Base-by-base conservation (phyloP, 108 stramenopile species). In the Cyclotella baltica region DNA sequence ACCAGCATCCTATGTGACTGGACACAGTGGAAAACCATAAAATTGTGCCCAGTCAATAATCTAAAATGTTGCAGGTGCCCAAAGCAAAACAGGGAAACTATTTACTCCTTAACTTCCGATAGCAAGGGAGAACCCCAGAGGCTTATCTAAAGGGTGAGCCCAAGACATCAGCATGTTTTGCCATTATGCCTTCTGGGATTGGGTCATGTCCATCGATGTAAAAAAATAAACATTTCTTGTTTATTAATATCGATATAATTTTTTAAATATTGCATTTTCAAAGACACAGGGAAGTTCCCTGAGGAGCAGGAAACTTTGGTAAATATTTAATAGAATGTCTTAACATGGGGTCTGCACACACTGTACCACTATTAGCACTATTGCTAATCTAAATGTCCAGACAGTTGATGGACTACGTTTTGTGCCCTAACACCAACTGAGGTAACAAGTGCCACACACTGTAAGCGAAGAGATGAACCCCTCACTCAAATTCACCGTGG, bases 101-200 rank as follows among this genome's bases (percentile, higher is more conserved):
- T n/a, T n/a, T n/a, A n/a, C n/a, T n/a, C n/a, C n/a, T n/a, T n/a
- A 74, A 78, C 50, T 67, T 40, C 28, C 18, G n/a, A n/a, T 34
- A 75, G 10, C 43, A 76, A 5, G 84, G 84, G 16, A 4, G 61
- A 29, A 67, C 70, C 11, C 77, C 85, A 0, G 55, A 78, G 36
- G 65, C 67, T 0, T 27, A 78, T 46, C 35, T 86, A 19, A 29
- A 53, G 0, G 81, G 87, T 11, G 74, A 76, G 80, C 84, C 2
- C 56, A 81, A 10, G 84, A 88, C 29, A 88, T 88, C 13, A 74
- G 76, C 29, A 72, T 74, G 18, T 69, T 76, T 4, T 37, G 59
- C 22, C 69, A 81, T 40, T 84, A 82, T 58, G 77, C 51, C 2
- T 86, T 59, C 56, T 84, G 83, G 72, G 68, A 81, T 8, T 87